Percentiles rank a stretch among this genome's conserved stretches.
These are phyloP conservation scores for Papilionanthe hybrid DNA, from an alignment of 116 monocot species.

Conservation along the genomic window DNA sequence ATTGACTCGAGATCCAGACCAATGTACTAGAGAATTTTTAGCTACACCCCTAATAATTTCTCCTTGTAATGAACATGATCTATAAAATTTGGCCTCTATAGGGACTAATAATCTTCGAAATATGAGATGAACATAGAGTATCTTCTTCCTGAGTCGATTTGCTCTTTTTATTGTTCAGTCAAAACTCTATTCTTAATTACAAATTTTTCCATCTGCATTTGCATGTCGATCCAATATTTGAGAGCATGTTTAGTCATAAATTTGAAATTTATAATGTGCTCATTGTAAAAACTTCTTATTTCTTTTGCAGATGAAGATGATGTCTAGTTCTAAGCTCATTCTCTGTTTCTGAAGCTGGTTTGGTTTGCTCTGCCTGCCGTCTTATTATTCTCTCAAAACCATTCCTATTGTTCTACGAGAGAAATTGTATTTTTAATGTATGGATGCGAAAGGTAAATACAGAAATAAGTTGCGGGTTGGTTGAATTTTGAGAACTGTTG, in stretches of 20 bases:
- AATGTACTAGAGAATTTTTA: too few relatives aligned
- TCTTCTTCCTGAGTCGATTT: background rate
- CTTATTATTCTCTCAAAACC: too few relatives aligned
- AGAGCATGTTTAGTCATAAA: background rate
- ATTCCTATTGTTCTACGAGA: background rate
- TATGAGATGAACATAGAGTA: too few relatives aligned
- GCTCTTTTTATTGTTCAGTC: background rate
- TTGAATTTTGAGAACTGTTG: background rate
- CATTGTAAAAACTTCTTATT: background rate
- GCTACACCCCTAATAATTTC: too few relatives aligned
- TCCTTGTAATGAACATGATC: too few relatives aligned
- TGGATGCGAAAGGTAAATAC: background rate
- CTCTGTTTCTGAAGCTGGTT: background rate
- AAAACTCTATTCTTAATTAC: background rate
- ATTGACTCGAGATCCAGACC: too few relatives aligned
- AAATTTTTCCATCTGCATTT: background rate
- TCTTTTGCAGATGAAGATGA: background rate
- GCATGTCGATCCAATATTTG: background rate
- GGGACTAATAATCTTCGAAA: background rate
- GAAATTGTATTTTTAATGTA: background rate
- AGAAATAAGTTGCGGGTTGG: background rate
- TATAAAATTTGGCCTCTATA: too few relatives aligned
- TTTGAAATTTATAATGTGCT: background rate
- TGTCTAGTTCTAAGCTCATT: background rate
- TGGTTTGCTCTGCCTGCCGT: too few relatives aligned